Evolutionary conservation across 495 filamentous ascomycete species (phyloP).

Genomic region (Penicillium bialowiezense): DNA sequence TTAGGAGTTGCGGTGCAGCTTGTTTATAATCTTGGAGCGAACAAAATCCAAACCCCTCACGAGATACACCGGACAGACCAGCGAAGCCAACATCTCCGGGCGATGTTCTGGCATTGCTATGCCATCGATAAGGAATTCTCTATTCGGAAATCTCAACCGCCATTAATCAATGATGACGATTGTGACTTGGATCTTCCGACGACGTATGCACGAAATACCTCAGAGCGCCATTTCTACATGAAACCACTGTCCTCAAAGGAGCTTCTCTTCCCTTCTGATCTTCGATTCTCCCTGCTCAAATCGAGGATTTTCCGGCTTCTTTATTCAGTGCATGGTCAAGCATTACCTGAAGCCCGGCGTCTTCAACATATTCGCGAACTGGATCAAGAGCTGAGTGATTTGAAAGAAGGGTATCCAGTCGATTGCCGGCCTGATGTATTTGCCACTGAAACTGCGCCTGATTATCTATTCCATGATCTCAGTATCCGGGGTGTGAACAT

Average conservation of each 20-base stretch:
- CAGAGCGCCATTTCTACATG: constrained; percentile 21
- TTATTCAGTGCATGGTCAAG: constrained; percentile 15
- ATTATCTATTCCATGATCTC: constrained; percentile 29
- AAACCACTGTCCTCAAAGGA: constrained; percentile 18
- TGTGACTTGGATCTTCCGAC: constrained; percentile 31
- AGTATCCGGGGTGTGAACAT: constrained; percentile 27
- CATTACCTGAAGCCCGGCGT: constrained; percentile 16
- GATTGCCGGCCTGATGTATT: constrained; percentile 20
- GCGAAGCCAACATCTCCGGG: constrained; percentile 24
- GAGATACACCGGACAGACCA: constrained; percentile 4
- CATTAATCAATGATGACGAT: constrained; percentile 26
- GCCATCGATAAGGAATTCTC: constrained; percentile 32
- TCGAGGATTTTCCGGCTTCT: constrained; percentile 26
- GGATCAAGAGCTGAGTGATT: constrained; percentile 24
- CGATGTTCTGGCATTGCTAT: constrained; percentile 38
- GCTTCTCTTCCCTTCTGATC: constrained; percentile 28
- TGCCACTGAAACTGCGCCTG: constrained; percentile 16
- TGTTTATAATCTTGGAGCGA: constrained; percentile 19
- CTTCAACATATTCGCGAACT: constrained; percentile 27
- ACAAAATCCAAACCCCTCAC: constrained; percentile 6
- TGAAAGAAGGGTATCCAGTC: constrained; percentile 18
- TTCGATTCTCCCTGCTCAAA: constrained; percentile 28
- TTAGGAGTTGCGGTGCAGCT: constrained; percentile 21
- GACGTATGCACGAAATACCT: constrained; percentile 17
- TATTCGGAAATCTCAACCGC: constrained; percentile 25